Conservation (phyloP, 2,329 filamentous ascomycete species). For the Colletotrichum coccodes region DNA sequence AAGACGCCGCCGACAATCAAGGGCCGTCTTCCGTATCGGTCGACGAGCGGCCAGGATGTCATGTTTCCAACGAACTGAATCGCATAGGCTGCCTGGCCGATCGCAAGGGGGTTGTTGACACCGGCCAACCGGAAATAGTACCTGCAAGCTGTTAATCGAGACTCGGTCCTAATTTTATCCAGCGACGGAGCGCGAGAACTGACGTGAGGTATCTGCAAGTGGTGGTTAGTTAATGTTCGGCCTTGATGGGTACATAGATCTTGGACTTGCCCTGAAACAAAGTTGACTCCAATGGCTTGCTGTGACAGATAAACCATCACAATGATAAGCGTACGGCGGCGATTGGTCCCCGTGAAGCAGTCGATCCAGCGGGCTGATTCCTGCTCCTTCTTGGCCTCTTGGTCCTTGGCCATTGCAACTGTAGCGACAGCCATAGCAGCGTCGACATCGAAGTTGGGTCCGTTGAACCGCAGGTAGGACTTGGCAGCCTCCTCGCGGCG, state of each 20-base stretch:
- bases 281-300: constrained; percentile 43
- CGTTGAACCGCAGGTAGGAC: constrained; percentile 39
- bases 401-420: constrained; percentile 37
- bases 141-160: background rate
- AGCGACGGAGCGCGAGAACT: background rate
- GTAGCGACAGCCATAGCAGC: constrained; percentile 35
- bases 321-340: constrained; percentile 41
- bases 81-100: constrained; percentile 41
- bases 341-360: constrained; percentile 41
- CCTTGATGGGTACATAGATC: background rate
- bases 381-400: constrained; percentile 36
- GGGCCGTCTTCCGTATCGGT: constrained; percentile 41
- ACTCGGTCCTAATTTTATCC: background rate
- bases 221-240: constrained; percentile 66
- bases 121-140: constrained; percentile 42
- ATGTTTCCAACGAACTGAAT: constrained; percentile 44
- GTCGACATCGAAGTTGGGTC: constrained; percentile 39
- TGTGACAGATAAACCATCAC: constrained; percentile 44
- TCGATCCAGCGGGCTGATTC: constrained; percentile 38
- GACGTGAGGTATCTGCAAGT: constrained; percentile 48
- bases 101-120: constrained; percentile 40
- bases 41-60: constrained; percentile 42
- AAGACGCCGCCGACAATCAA: constrained; percentile 41
- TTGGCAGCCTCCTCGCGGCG: constrained; percentile 34
- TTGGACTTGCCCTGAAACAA: constrained; percentile 37